Percentiles rank a stretch among this genome's conserved stretches.
phyloP scores from a whole-genome alignment of 257 asterid species.

The Gynochthodes officinalis region DNA sequence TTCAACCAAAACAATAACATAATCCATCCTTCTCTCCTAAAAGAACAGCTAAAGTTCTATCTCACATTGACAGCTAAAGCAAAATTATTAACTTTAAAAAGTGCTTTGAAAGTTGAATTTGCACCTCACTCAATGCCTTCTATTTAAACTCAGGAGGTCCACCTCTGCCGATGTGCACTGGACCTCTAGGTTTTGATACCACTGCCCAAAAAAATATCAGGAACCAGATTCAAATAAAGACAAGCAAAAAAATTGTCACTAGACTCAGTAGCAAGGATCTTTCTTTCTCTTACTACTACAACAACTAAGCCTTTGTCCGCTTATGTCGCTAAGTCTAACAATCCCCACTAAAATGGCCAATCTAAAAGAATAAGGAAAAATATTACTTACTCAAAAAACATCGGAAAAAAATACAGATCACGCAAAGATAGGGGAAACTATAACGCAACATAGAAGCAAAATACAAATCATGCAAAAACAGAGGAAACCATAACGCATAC shows the following conservation, averaged over 20 bases:
- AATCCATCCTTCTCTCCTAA: background rate
- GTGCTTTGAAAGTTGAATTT: background rate
- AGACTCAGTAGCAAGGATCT: background rate
- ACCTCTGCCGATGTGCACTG: too few relatives aligned
- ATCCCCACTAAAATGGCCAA: background rate
- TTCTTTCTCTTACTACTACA: background rate
- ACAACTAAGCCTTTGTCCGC: too few relatives aligned
- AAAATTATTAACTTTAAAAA: too few relatives aligned
- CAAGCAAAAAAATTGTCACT: background rate
- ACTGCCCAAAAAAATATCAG: background rate
- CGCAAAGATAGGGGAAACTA: too few relatives aligned
- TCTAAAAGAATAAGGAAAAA: background rate
- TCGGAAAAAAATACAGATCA: too few relatives aligned
- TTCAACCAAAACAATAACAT: background rate
- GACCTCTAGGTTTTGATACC: background rate
- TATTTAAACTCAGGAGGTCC: background rate
- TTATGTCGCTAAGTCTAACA: too few relatives aligned
- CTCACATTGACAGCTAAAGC: background rate
- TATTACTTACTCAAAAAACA: background rate
- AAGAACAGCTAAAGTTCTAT: background rate
- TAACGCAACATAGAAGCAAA: background rate
- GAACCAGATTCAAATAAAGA: background rate
- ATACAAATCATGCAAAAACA: background rate
- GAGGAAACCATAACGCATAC: background rate
- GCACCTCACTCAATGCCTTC: background rate